Base-by-base conservation (phyloP, 75 land plant species). In the Gnetum montanum region DNA sequence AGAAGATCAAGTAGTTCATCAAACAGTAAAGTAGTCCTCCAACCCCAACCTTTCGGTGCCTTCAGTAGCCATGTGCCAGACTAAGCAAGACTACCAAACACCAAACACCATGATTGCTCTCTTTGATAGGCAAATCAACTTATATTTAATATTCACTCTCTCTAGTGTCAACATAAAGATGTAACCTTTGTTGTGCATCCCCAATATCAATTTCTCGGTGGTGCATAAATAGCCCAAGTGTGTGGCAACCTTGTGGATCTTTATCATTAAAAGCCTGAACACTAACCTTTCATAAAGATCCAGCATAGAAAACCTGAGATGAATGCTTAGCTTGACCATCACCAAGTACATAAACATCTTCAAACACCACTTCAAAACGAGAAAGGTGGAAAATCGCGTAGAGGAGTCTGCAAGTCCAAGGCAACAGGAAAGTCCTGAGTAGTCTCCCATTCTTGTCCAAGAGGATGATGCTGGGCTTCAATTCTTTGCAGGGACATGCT, bases 1-100 rank as follows among this genome's bases (percentile, higher is more conserved):
- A 93, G 76, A 47, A 93, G 86, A 60, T 93, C 95, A 6, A 70
- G 65, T 27, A 93, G 86, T 59, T 88, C 94, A 54, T 93, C 95
- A 59, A 88, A 93, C 40, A 93, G 54, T 22, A 93, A 74, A 15
- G 98, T 95, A 19, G 90, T 84, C 13, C 98, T 78, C 98, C 98
- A 93, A 8, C 98, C 98, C 98, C 98, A 88, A 7, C 98, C 98
- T 47, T 93, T 93, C 6, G 98, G 98, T 49, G 98, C 96, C 67
- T 93, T 93, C 3, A 95, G 98, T 49, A 93, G 50, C 26, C 84
- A 69, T 24, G 86, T 93, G 25, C 98, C 98, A 19, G 84, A 60
- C 52, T 93, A 95, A 62, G 84, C 88, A 58, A 81, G 70, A 67
- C 81, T 81, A 26, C 97, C 97, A 45, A 92, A 82, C n/a, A n/a